Conservation (phyloP, 106 monocot genomes). For the Triglochin maritima region DNA sequence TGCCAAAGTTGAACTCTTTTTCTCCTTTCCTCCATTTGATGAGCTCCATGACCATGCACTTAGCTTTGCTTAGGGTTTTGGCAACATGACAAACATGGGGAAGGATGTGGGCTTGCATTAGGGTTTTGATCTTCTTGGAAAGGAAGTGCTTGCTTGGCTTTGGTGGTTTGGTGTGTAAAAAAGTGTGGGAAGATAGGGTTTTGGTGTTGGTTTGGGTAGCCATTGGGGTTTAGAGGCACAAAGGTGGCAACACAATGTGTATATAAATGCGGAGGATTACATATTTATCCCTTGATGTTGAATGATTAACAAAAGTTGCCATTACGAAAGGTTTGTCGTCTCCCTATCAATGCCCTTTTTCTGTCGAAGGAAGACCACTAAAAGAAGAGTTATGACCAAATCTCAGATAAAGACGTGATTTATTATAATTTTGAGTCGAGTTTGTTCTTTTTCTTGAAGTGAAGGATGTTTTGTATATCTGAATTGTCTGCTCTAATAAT, state of each 20-base stretch:
- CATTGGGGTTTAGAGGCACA: background rate
- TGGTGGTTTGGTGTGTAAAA: background rate
- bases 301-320: conserved; percentile 2
- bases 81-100: conserved; percentile 21
- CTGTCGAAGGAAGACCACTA: background rate
- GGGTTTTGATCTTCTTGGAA: conserved; percentile 37
- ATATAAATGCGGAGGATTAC: conserved; percentile 1
- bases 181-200: background rate
- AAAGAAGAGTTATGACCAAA: conserved; percentile 3
- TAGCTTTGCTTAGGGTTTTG: conserved; percentile 27
- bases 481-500: no score
- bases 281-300: background rate
- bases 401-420: background rate
- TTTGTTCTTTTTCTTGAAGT: no score
- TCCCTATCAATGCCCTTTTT: conserved; percentile 1
- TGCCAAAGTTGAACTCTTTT: background rate
- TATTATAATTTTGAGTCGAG: no score
- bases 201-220: conserved; percentile 3
- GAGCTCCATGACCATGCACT: conserved; percentile 25
- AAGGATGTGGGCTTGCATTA: conserved; percentile 33
- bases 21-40: conserved; percentile 11
- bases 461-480: no score
- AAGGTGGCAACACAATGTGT: background rate
- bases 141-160: background rate
- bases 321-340: background rate